Conservation (phyloP, 306 rosid species). For the Cucumis sativus region Cucumber_9930_V3 NC_026660.2:714001-714500, state of each 20-base stretch:
- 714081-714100: too few species aligned
- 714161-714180: too few species aligned
- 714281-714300: background rate
- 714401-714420: constrained; percentile 64
- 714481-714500: constrained; percentile 63
- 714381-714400: constrained; percentile 83
- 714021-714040: background rate
- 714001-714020: background rate
- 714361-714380: constrained; percentile 79
- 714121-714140: too few species aligned
- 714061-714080: too few species aligned
- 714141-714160: too few species aligned
- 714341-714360: constrained; percentile 6
- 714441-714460: constrained; percentile 98
- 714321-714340: too few species aligned
- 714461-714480: constrained; percentile 73
- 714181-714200: too few species aligned
- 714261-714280: too few species aligned
- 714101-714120: too few species aligned
- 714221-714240: too few species aligned
- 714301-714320: background rate
- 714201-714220: too few species aligned
- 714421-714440: constrained; percentile 85
- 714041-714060: too few species aligned
- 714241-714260: background rate